phyloP scores from a whole-genome alignment of 345 rosid genomes.

The Pistacia atlantica region DNA sequence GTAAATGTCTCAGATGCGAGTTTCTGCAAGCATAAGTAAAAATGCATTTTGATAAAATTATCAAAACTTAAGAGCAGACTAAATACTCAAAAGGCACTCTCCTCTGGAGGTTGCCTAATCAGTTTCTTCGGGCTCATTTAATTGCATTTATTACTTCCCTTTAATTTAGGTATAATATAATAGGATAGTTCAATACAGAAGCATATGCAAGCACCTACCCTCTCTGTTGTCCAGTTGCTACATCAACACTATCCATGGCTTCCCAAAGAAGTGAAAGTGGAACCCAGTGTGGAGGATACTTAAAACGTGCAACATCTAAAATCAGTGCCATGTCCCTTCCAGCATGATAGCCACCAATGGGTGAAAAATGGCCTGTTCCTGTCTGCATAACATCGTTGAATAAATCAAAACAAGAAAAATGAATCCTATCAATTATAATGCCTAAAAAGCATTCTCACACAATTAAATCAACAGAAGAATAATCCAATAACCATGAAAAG shows the following conservation, averaged over 20 bases:
- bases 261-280: slow-evolving; percentile 94
- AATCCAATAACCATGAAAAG: background rate
- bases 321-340: slow-evolving; percentile 92
- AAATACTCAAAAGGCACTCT: background rate
- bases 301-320: slow-evolving; percentile 95
- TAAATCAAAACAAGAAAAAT: background rate
- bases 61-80: background rate
- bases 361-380: slow-evolving; percentile 94
- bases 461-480: slow-evolving; percentile 8
- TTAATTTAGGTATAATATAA: background rate
- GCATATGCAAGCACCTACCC: slow-evolving; percentile 47
- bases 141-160: background rate
- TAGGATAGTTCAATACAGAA: background rate
- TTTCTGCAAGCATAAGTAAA: background rate
- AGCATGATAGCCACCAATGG: slow-evolving; percentile 93
- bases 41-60: background rate
- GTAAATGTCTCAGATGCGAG: background rate
- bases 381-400: slow-evolving; percentile 51
- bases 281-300: slow-evolving; percentile 99
- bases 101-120: background rate
- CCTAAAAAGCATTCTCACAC: background rate
- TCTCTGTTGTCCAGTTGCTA: slow-evolving; percentile 67
- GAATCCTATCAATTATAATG: slow-evolving; percentile 8
- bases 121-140: background rate
- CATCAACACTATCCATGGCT: slow-evolving; percentile 76